phyloP scores from a whole-genome alignment of 148 eudicot species.

The Diospyros lotus region DNA sequence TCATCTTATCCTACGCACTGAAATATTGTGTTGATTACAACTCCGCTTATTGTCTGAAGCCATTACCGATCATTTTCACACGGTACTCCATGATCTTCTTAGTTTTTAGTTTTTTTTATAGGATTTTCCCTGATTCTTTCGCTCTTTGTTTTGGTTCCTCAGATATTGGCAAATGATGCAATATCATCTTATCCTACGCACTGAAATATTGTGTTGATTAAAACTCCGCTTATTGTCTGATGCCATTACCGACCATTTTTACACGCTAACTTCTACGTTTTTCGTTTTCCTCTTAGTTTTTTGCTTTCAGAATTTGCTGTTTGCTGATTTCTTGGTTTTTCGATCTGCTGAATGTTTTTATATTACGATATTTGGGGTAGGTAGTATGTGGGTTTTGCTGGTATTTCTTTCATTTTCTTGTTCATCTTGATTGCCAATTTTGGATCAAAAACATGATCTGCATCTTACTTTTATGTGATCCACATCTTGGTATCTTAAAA shows the following conservation, averaged over 20 bases:
- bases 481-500: no score
- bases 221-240: slow-evolving; percentile 18
- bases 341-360: not conserved
- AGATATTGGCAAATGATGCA: slow-evolving; percentile 6
- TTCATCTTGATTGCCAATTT: not conserved
- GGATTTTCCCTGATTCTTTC: no score
- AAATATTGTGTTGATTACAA: slow-evolving; percentile 18
- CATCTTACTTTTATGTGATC: no score
- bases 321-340: no score
- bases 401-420: not conserved
- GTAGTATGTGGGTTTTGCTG: no score
- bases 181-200: not conserved
- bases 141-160: no score
- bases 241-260: not conserved
- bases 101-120: no score
- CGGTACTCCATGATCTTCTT: no score
- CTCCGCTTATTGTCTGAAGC: slow-evolving; percentile 38
- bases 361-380: not conserved
- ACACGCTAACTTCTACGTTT: no score
- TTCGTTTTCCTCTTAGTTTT: no score
- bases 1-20: slow-evolving; percentile 18
- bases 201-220: slow-evolving; percentile 9
- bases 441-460: not conserved
- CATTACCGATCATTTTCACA: not conserved
- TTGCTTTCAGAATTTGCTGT: no score